These are phyloP conservation scores for Omphalotus olearius DNA, from an alignment of 1,284 basidiomycete species.

Conservation along the genomic window DNA sequence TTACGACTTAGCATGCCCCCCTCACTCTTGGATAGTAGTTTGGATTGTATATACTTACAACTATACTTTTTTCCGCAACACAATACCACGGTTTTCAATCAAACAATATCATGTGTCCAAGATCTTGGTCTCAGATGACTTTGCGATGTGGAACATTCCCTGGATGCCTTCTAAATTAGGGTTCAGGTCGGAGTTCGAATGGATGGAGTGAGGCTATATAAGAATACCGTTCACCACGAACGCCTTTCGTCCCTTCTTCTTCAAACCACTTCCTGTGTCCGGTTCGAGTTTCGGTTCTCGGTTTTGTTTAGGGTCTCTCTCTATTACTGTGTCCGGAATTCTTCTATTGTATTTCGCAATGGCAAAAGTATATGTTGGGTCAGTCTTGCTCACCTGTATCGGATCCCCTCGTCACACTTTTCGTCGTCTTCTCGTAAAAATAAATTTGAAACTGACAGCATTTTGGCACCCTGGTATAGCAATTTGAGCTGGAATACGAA, in stretches of 20 bases:
- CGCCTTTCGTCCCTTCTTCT: slow-evolving; percentile 30
- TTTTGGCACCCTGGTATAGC: slow-evolving; percentile 50
- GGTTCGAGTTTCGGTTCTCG: slow-evolving; percentile 38
- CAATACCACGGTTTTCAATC: neutral
- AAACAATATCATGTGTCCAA: neutral
- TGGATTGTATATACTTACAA: neutral
- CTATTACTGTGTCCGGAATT: slow-evolving; percentile 26
- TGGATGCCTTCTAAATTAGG: no score
- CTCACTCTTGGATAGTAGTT: neutral
- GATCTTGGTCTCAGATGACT: neutral
- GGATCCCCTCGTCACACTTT: neutral
- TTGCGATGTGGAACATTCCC: neutral
- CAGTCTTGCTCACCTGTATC: slow-evolving; percentile 47
- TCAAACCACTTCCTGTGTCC: slow-evolving; percentile 38
- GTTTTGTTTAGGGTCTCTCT: slow-evolving; percentile 37
- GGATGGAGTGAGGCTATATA: slow-evolving; percentile 10
- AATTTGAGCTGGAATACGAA: slow-evolving; percentile 94
- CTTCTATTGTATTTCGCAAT: slow-evolving; percentile 56
- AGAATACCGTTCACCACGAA: slow-evolving; percentile 44
- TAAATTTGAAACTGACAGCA: slow-evolving; percentile 42
- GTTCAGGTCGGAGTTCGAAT: slow-evolving; percentile 45
- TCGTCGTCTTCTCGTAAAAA: slow-evolving; percentile 39
- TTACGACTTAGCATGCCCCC: slow-evolving; percentile 17
- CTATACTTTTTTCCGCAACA: neutral
- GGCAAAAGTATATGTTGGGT: slow-evolving; percentile 85